These are phyloP conservation scores for Schizopora paradoxa DNA, from an alignment of 1,284 basidiomycete species.

Conservation along the genomic window DNA sequence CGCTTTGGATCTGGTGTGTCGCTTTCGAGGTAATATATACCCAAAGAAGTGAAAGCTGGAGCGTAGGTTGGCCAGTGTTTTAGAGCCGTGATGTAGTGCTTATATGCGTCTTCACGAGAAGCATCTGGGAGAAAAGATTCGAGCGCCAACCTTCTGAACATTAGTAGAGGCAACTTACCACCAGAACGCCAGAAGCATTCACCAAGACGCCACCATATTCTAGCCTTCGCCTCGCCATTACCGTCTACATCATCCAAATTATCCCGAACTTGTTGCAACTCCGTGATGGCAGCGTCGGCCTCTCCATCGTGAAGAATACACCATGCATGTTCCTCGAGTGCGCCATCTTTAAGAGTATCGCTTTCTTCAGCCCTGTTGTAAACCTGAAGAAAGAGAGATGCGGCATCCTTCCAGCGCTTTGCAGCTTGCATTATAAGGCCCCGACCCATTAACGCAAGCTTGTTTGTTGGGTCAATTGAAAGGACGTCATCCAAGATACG, in stretches of 20 bases:
- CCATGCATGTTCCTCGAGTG: constrained; percentile 85
- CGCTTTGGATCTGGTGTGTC: constrained; percentile 71
- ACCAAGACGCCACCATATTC: constrained; percentile 84
- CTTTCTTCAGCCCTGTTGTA: constrained; percentile 38
- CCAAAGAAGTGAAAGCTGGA: constrained; percentile 90
- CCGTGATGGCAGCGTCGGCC: constrained; percentile 46
- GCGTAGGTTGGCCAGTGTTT: constrained; percentile 78
- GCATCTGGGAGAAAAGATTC: constrained; percentile 28
- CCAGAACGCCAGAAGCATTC: constrained; percentile 72
- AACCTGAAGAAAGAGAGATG: constrained; percentile 52
- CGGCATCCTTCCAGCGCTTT: constrained; percentile 69
- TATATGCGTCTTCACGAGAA: constrained; percentile 62
- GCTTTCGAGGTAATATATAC: constrained; percentile 80
- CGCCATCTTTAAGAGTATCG: constrained; percentile 45
- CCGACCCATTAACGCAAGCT: constrained; percentile 65
- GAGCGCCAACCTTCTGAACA: not conserved
- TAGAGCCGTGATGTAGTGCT: constrained; percentile 78
- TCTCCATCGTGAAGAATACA: constrained; percentile 62
- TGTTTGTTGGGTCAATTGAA: constrained; percentile 53
- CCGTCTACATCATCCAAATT: constrained; percentile 50
- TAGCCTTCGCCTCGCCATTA: constrained; percentile 56
- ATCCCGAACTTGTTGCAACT: constrained; percentile 57
- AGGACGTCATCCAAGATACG: constrained; percentile 73
- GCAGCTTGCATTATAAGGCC: constrained; percentile 70
- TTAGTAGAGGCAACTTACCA: constrained; percentile 40